Conservation (phyloP, 805 yeast species). For the Ascoidea asiatica region DNA sequence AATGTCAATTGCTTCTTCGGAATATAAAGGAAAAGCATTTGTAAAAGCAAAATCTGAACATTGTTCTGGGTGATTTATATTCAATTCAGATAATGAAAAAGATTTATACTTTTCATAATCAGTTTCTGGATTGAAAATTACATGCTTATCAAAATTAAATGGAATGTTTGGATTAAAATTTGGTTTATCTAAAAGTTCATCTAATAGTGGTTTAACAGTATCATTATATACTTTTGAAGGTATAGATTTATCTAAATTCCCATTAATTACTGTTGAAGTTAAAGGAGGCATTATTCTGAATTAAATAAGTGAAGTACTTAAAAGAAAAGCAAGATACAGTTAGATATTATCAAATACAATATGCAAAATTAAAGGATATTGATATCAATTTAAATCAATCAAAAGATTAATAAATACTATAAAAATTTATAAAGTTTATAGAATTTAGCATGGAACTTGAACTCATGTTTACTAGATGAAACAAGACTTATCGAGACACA, state of each 20-base stretch:
- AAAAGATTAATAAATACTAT: too few species aligned
- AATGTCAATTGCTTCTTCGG: constrained; percentile 37
- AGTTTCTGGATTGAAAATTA: constrained; percentile 17
- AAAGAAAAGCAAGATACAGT: too few species aligned
- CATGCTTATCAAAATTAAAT: constrained; percentile 23
- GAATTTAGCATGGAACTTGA: too few species aligned
- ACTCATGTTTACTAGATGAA: too few species aligned
- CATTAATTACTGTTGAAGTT: neutral
- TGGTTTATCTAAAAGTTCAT: constrained; percentile 12
- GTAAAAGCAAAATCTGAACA: constrained; percentile 37
- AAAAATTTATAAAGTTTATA: too few species aligned
- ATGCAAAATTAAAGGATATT: too few species aligned
- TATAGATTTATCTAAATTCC: neutral
- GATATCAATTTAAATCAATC: too few species aligned
- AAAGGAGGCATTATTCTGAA: neutral
- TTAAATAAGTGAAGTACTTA: too few species aligned
- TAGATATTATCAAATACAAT: too few species aligned
- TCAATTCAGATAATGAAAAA: constrained; percentile 33
- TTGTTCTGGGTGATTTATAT: constrained; percentile 25
- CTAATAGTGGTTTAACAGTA: constrained; percentile 9
- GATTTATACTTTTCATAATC: constrained; percentile 15
- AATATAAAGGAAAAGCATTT: constrained; percentile 41
- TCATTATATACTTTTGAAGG: neutral
- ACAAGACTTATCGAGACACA: too few species aligned
- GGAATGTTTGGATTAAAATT: constrained; percentile 6